Base-by-base conservation (phyloP, 768 basidiomycete species). In the Agaricus sinodeliciosus region DNA sequence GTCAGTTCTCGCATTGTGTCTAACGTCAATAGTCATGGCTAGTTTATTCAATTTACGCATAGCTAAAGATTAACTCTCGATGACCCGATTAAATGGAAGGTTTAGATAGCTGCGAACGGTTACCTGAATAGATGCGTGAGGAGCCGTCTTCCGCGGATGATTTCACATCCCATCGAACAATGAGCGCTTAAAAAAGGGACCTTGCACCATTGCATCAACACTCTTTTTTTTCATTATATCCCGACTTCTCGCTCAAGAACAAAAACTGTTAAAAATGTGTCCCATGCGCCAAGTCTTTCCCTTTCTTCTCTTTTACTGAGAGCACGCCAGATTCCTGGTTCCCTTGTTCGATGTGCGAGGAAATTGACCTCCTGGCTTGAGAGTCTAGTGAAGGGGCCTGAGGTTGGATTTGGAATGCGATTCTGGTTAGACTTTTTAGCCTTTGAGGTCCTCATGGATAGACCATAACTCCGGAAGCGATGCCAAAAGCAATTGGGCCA, bases 101-200 rank as follows among this genome's bases (percentile, higher is more conserved):
- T 73, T 74, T 67, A 58, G 48, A 42, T 35, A 18, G 35, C 26
- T 40, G 26, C 18, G 45, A 53, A 53, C 27, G 43, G 43, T 63
- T 61, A 56, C 57, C 68, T 64, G 60, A 67, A 67, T 68, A 65
- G 69, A 68, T 71, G 61, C 61, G 63, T 58, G 60, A 52, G 58
- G 57, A 55, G 63, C 74, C 74, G 73, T 65, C 70, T 71, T 68
- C 69, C 72, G 69, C 73, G 74, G 74, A 72, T 65, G 69, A 72
- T 71, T 74, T 71, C 60, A 60, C 67, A 69, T 65, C 62, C 63
- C 62, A 63, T 22, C 22, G 22, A 22, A 22, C 62, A 64, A 65
- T 61, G 58, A 58, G 58, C 57, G 55, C 58, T 57, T 62, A 61
- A 62, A 66, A n/a, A 63, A 22, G 22, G 22, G 65, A 65, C 61